Evolutionary conservation across 768 basidiomycete species (phyloP).

Genomic region (Boletus rufocinnamomeus): DNA sequence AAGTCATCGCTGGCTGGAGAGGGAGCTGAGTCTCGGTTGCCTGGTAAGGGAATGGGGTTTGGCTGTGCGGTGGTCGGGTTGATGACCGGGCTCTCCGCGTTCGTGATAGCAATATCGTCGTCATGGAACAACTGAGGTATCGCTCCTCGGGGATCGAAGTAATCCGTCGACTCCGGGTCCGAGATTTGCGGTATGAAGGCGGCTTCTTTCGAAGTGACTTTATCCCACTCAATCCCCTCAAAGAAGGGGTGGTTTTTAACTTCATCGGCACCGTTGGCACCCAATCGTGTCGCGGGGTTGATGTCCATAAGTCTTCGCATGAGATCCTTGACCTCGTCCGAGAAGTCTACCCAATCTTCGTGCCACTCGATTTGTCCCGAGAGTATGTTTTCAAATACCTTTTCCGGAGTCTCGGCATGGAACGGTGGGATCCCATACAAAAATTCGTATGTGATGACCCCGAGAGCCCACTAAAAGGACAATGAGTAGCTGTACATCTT

Average conservation of each 20-base stretch:
- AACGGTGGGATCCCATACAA: slow-evolving; percentile 96
- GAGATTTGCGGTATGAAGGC: slow-evolving; percentile 94
- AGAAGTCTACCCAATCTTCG: slow-evolving; percentile 87
- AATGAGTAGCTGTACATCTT: slow-evolving; percentile 14
- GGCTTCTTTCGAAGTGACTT: slow-evolving; percentile 83
- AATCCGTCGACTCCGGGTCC: slow-evolving; percentile 99
- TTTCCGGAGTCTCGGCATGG: slow-evolving; percentile 95
- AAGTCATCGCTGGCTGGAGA: slow-evolving; percentile 85
- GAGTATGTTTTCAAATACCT: slow-evolving; percentile 97
- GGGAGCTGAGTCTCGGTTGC: slow-evolving; percentile 43
- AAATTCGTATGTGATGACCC: slow-evolving; percentile 98
- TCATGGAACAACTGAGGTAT: slow-evolving; percentile 90
- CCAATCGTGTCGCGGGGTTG: slow-evolving; percentile 79
- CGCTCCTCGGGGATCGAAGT: slow-evolving; percentile 96
- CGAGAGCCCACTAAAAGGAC: slow-evolving; percentile 86
- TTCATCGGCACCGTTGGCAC: slow-evolving; percentile 85
- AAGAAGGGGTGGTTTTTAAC: slow-evolving; percentile 94
- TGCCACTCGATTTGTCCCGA: slow-evolving; percentile 96
- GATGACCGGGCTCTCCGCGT: slow-evolving; percentile 45
- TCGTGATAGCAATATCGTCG: slow-evolving; percentile 68
- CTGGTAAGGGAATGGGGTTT: slow-evolving; percentile 28
- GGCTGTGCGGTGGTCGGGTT: slow-evolving; percentile 23
- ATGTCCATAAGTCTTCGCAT: slow-evolving; percentile 84
- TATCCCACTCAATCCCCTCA: slow-evolving; percentile 89
- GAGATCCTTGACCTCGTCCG: slow-evolving; percentile 85